Percentiles rank a stretch among this genome's conserved stretches.
These are phyloP conservation scores for Daldinia concentrica DNA, from an alignment of 495 filamentous ascomycete species.

Conservation along the genomic window DNA sequence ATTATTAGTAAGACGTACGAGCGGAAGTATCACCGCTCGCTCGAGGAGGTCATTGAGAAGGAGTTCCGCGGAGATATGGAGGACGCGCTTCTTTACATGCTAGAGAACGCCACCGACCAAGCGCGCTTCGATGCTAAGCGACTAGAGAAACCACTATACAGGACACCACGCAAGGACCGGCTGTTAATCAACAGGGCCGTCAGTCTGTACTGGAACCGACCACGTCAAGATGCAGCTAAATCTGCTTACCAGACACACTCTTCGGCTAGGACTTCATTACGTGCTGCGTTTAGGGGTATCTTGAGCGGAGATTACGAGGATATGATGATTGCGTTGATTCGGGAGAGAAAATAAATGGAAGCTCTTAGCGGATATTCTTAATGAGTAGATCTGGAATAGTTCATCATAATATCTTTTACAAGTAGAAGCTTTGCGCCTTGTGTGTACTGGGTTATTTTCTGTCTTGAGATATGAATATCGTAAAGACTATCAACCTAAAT, in stretches of 20 bases:
- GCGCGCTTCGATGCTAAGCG: constrained; percentile 74
- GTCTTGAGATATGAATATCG: too few species aligned
- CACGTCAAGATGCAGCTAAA: constrained; percentile 71
- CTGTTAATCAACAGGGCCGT: constrained; percentile 70
- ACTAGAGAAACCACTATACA: constrained; percentile 76
- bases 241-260: constrained; percentile 67
- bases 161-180: constrained; percentile 77
- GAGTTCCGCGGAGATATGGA: constrained; percentile 83
- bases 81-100: constrained; percentile 65
- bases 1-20: constrained; percentile 71
- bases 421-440: too few species aligned
- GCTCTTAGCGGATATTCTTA: too few species aligned
- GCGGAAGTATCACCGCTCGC: constrained; percentile 61
- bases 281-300: constrained; percentile 1
- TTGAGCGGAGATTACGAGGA: constrained; percentile 18
- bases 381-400: too few species aligned
- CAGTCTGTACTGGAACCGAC: constrained; percentile 71
- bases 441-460: too few species aligned
- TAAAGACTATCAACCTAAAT: too few species aligned
- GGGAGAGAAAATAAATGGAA: constrained; percentile 16
- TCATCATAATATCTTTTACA: too few species aligned
- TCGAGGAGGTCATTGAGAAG: constrained; percentile 69
- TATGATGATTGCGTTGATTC: constrained; percentile 21
- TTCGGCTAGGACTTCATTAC: constrained; percentile 1
- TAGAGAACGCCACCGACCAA: constrained; percentile 71